phyloP scores from a whole-genome alignment of 2,329 filamentous ascomycete genomes.

The Dryadomyces quercivorus region DNA sequence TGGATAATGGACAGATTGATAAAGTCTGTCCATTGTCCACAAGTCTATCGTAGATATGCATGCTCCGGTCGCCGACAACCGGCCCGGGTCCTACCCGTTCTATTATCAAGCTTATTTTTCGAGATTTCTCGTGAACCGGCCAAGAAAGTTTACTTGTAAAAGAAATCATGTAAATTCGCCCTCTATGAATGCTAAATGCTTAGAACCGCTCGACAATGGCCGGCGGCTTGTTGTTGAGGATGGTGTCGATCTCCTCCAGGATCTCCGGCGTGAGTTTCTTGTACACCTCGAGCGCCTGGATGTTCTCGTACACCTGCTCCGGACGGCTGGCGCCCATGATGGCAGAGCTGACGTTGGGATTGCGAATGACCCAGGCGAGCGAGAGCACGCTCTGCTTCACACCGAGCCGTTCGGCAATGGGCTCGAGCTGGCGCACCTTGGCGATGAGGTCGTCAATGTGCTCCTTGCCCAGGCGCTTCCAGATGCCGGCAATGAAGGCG shows the following conservation, averaged over 20 bases:
- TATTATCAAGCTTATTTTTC: too few species aligned
- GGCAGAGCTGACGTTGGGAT: constrained; percentile 46
- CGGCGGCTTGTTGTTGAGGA: constrained; percentile 45
- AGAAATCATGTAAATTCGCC: too few species aligned
- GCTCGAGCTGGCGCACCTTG: constrained; percentile 44
- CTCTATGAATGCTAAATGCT: neutral
- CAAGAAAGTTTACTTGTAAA: too few species aligned
- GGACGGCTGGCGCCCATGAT: constrained; percentile 48
- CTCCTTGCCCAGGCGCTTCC: constrained; percentile 36
- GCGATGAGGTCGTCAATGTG: constrained; percentile 38
- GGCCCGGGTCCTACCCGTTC: too few species aligned
- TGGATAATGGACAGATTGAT: too few species aligned
- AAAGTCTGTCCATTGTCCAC: too few species aligned
- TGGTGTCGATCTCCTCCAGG: constrained; percentile 44
- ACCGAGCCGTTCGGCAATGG: constrained; percentile 52
- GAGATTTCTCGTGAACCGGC: too few species aligned
- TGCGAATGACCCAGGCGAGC: constrained; percentile 49
- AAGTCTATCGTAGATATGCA: too few species aligned
- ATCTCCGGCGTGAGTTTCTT: constrained; percentile 47
- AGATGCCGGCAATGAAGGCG: constrained; percentile 40
- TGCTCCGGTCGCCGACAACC: too few species aligned
- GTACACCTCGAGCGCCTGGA: constrained; percentile 36
- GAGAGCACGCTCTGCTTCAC: constrained; percentile 43
- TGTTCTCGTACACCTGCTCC: constrained; percentile 48
- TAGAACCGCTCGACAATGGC: constrained; percentile 23